phyloP scores from a whole-genome alignment of 1,284 basidiomycete genomes.

The Filobasidium uniguttulatum region DNA sequence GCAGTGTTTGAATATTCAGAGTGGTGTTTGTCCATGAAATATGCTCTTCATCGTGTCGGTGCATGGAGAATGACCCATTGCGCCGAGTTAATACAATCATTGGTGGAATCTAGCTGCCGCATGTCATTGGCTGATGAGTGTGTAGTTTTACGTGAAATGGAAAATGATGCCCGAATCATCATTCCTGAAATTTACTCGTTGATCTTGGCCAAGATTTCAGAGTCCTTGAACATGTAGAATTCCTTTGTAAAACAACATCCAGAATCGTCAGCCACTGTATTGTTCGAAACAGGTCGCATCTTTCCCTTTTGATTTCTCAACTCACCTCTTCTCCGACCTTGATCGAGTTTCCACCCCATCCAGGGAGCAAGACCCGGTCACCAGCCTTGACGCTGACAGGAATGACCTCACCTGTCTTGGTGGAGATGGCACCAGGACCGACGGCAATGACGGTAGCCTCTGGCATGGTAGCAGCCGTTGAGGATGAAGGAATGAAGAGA shows the following conservation, averaged over 20 bases:
- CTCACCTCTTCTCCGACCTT: conserved; percentile 93
- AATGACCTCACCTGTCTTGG: conserved; percentile 59
- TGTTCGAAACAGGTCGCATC: background rate
- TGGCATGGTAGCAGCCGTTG: conserved; percentile 68
- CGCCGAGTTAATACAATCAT: background rate
- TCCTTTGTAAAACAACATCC: conserved; percentile 46
- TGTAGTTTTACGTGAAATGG: too few species aligned
- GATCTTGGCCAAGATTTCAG: conserved; percentile 94
- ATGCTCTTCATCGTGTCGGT: too few species aligned
- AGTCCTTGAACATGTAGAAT: conserved; percentile 88
- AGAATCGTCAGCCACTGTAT: background rate
- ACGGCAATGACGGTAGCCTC: conserved; percentile 94
- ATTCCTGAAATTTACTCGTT: conserved; percentile 59
- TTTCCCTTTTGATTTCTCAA: conserved; percentile 18
- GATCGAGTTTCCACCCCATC: conserved; percentile 90
- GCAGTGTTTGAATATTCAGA: background rate
- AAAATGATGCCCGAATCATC: too few species aligned
- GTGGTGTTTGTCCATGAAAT: too few species aligned
- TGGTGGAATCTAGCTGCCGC: background rate
- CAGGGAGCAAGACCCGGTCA: conserved; percentile 83
- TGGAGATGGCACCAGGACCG: conserved; percentile 80
- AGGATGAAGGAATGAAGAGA: conserved; percentile 82
- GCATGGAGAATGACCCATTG: too few species aligned
- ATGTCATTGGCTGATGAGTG: background rate
- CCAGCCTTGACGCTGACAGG: conserved; percentile 72